Evolutionary conservation across 352 stramenopile genomes (phyloP).

Genomic region (Globisporangium alternatum): DNA sequence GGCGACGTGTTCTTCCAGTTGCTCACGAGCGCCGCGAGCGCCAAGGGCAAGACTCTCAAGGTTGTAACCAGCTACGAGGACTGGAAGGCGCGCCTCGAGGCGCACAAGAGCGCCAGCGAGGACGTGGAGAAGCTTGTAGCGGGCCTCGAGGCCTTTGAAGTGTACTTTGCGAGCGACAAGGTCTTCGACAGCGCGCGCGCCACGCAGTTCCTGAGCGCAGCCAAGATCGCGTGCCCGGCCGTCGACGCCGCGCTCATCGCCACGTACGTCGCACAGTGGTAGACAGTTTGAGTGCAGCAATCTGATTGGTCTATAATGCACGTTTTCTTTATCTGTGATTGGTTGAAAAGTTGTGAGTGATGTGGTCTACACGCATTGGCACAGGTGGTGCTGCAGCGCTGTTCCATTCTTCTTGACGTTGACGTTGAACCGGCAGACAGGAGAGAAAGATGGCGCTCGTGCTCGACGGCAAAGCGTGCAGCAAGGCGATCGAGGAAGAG

Average conservation of each 20-base stretch:
- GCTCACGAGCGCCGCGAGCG: slow-evolving; percentile 20
- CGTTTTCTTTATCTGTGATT: slow-evolving; percentile 8
- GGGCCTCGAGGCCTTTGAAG: slow-evolving; percentile 61
- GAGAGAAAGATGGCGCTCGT: slow-evolving; percentile 13
- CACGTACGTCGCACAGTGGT: slow-evolving; percentile 46
- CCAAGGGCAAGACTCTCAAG: slow-evolving; percentile 25
- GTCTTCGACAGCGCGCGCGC: slow-evolving; percentile 57
- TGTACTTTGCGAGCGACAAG: slow-evolving; percentile 62
- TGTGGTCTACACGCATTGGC: neutral
- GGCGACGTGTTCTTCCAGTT: slow-evolving; percentile 51
- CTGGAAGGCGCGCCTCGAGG: slow-evolving; percentile 38
- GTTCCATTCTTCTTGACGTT: neutral
- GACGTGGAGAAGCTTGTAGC: slow-evolving; percentile 60
- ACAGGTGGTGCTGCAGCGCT: slow-evolving; percentile 1
- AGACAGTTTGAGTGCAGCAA: neutral
- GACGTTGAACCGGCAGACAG: slow-evolving; percentile 12
- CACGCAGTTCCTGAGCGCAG: slow-evolving; percentile 34
- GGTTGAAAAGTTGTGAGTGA: slow-evolving; percentile 4
- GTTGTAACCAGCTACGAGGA: slow-evolving; percentile 29
- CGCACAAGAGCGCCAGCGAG: slow-evolving; percentile 23
- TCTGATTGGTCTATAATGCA: slow-evolving; percentile 12
- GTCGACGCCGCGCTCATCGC: slow-evolving; percentile 38
- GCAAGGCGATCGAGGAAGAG: slow-evolving; percentile 63
- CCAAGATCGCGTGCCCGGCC: slow-evolving; percentile 37
- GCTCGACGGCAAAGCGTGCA: slow-evolving; percentile 65